These are phyloP conservation scores for Spongiforma sp. DNA, from an alignment of 1,284 basidiomycete species.

Conservation along the genomic window DNA sequence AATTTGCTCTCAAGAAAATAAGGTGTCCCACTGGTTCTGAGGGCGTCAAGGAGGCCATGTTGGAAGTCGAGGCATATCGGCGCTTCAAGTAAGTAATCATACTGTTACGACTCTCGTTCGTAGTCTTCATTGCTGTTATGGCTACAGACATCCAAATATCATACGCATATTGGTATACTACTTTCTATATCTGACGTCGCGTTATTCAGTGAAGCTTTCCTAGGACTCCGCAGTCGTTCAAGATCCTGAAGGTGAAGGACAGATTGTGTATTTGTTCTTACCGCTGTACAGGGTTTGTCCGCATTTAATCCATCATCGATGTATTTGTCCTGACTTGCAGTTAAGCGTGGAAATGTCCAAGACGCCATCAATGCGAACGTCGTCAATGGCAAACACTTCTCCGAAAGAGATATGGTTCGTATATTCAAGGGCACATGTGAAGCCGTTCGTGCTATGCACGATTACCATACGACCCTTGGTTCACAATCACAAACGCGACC, in stretches of 20 bases:
- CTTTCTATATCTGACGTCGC: neutral
- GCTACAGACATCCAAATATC: conserved; percentile 83
- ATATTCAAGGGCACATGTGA: conserved; percentile 95
- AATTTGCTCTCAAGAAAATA: conserved; percentile 96
- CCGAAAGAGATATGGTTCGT: conserved; percentile 87
- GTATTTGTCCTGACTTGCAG: conserved; percentile 15
- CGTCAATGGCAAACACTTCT: conserved; percentile 83
- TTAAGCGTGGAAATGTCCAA: conserved; percentile 89
- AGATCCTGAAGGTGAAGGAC: conserved; percentile 91
- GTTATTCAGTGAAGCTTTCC: conserved; percentile 3
- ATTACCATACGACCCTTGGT: conserved; percentile 61
- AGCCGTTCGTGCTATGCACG: conserved; percentile 94
- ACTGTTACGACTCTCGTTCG: neutral
- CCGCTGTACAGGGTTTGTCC: conserved; percentile 79
- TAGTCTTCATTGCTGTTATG: conserved; percentile 1
- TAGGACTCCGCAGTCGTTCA: conserved; percentile 95
- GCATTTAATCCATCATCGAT: neutral
- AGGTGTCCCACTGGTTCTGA: conserved; percentile 83
- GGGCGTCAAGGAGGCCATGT: conserved; percentile 85
- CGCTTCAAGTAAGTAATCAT: conserved; percentile 77
- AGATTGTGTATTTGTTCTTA: conserved; percentile 93
- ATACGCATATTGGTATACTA: conserved; percentile 78
- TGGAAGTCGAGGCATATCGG: conserved; percentile 90
- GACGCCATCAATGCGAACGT: conserved; percentile 91
- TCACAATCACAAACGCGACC: conserved; percentile 39